Evolutionary conservation across 192 early-diverging fungal genomes (phyloP), one percentile per base, ranked within the genome.

Genomic region (Phlyctochytrium bullatum): DNA sequence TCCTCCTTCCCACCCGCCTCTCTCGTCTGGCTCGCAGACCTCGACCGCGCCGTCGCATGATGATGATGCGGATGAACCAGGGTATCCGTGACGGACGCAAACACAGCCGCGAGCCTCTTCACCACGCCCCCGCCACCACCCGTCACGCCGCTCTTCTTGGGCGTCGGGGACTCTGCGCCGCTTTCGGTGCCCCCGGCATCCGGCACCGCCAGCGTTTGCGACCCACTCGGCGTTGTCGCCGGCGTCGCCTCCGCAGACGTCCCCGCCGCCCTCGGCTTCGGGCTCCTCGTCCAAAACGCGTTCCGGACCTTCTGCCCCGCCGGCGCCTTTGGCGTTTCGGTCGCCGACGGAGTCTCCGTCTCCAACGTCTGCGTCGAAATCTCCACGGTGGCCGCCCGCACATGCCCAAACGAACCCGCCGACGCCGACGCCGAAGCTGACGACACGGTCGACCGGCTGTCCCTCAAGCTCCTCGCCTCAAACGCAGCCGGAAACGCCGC

Each of bases 41-140:
- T 14, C 40, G 20, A 28, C 54, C 16, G 4, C 54, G 20, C 27
- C 54, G 14, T 57, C 12, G 54, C 10, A 14, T 57, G 20, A 14
- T 28, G 54, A 57, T 57, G 54, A 28, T 14, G 27, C 6, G 12
- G 54, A 28, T 57, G 54, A 10, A 57, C 54, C 4, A 57, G 10
- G 14, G 54, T 20, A 28, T 57, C 54, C 54, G 54, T 25, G 6
- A 57, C 54, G 27, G 16, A 28, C 16, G 54, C 54, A 10, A 57
- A 57, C 6, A 50, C 40, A n/a, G 40, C 40, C 12, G 40, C 40
- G n/a, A 57, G 10, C 54, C 54, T 14, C 27, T 57, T 57, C 54
- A 57, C 12, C 20, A 57, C 54, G n/a, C n/a, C n/a, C n/a, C n/a
- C n/a, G n/a, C n/a, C n/a, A n/a, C n/a, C n/a, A n/a, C n/a, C n/a